Evolutionary conservation across 306 rosid species (phyloP), one percentile per base, ranked within the genome.

Genomic region (Begonia peltatifolia): DNA sequence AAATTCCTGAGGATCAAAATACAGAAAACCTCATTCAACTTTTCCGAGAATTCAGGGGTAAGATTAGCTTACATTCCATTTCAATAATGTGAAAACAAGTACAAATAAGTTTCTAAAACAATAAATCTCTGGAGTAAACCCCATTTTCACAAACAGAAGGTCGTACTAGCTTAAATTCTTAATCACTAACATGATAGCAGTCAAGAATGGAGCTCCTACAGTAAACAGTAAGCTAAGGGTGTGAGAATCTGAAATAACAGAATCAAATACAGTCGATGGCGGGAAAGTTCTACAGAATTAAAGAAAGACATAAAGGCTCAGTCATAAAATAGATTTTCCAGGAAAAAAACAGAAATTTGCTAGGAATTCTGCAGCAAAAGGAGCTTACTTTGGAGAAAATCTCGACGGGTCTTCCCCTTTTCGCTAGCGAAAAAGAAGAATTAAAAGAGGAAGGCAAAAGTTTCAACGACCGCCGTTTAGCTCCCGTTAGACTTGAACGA

Each of bases 371-470:
- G 38, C 13, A 6, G 46, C 30, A 41, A 14, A 25, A 58, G 46
- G 0, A 30, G 46, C 54, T 47, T 59, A 59, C 63, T 54, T 59
- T 47, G 25, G 52, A 47, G 54, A 59, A 48, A 23, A 14, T 17
- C 35, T 30, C 14, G 52, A 48, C 18, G 52, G 52, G 52, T 14
- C 52, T 48, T 48, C 52, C 18, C 52, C 10, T 8, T 13, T 48
- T 8, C 18, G 10, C 18, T 9, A 2, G 18, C 14, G 5, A 14
- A 46, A 46, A 23, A 1, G 51, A 0, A 22, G 3, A 14, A 43
- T 8, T 22, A n/a, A 14, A 22, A 14, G n/a, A 6, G 30, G 54
- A 30, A 50, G 18, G 23, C 30, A 14, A 25, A 51, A 58, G 10
- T 9, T 9, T 30, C 13, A 59, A 11, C 54, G 12, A 59, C 35